Percentiles rank a stretch among this genome's conserved stretches.
phyloP scores from a whole-genome alignment of 2,329 filamentous ascomycete species.

The Onygena corvina region DNA sequence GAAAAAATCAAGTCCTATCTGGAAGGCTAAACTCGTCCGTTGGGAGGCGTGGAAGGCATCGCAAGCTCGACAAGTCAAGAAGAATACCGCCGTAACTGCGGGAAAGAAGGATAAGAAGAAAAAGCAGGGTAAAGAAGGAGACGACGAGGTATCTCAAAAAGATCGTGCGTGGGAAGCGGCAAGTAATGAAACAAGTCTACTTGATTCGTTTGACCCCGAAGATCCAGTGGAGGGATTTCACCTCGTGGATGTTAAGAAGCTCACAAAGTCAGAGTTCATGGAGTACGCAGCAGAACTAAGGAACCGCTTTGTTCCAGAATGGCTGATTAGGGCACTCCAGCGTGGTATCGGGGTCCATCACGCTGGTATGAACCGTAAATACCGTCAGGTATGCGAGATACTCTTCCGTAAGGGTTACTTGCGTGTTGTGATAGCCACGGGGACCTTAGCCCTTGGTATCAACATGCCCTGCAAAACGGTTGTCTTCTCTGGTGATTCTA shows the following conservation, averaged over 20 bases:
- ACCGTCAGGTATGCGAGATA: conserved; percentile 59
- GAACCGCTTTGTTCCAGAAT: conserved; percentile 39
- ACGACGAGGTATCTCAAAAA: conserved; percentile 42
- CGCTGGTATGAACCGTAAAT: conserved; percentile 65
- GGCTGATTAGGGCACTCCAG: conserved; percentile 49
- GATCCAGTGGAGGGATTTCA: conserved; percentile 52
- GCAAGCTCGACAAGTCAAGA: conserved; percentile 27
- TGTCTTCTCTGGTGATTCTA: conserved; percentile 60
- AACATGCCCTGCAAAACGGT: conserved; percentile 79
- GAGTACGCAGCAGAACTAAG: conserved; percentile 42
- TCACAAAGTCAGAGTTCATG: conserved; percentile 48
- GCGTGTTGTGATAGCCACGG: conserved; percentile 60
- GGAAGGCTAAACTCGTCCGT: conserved; percentile 48
- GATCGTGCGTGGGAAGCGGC: conserved; percentile 48
- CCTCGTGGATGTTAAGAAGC: conserved; percentile 52
- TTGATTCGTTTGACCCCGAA: conserved; percentile 56
- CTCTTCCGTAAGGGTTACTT: conserved; percentile 62
- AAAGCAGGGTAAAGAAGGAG: conserved; percentile 37
- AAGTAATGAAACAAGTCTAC: conserved; percentile 43
- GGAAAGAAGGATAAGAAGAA: conserved; percentile 23
- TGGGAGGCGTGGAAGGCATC: conserved; percentile 46
- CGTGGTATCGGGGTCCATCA: conserved; percentile 68
- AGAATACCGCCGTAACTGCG: conserved; percentile 27
- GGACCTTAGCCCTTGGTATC: conserved; percentile 64
- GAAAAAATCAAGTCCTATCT: conserved; percentile 46